Evolutionary conservation across 257 asterid genomes (phyloP), one percentile per base, ranked within the genome.

Genomic region (Striga asiatica): DNA sequence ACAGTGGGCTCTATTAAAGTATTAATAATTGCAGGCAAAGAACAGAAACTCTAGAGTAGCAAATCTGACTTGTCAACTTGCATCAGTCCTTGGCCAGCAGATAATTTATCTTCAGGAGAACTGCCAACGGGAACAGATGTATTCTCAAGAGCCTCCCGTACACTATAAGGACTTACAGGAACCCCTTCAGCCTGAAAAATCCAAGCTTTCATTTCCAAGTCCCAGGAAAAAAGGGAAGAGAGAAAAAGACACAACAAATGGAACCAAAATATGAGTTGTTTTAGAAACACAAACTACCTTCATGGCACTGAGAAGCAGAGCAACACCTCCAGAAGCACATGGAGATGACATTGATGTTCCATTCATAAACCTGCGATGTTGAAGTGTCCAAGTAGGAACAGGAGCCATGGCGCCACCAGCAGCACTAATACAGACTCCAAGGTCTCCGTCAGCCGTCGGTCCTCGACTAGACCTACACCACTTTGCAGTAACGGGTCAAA

Each of bases 351-450:
- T 91, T 21, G 98, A 91, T 58, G 98, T 91, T 72, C 98, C 98
- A 61, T 87, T 91, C 98, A 91, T 91, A 65, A 91, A 85, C 98
- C 82, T 82, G 55, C 98, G 98, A 4, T 65, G 75, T 69, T 91
- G 97, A 71, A 91, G 98, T 65, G 98, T 91, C 98, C 98, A 91
- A 61, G 95, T 84, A 54, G 98, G 98, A 66, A 91, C 98, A 71
- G 98, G 95, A 69, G 98, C 95, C 72, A 91, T 75, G 65, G 98
- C 98, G 50, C 95, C 98, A 69, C 98, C 98, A 74, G 98, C 89
- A 9, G 98, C 97, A 79, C 97, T 87, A 66, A 91, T 72, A 56
- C 67, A 77, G 67, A 91, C 97, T 67, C 98, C 98, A 62, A 87
- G 83, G 75, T 84, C 95, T 61, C 98, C 98, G 68, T 91, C 98